Evolutionary conservation across 2,329 filamentous ascomycete species (phyloP).

Genomic region (Penicillium sp.): DNA sequence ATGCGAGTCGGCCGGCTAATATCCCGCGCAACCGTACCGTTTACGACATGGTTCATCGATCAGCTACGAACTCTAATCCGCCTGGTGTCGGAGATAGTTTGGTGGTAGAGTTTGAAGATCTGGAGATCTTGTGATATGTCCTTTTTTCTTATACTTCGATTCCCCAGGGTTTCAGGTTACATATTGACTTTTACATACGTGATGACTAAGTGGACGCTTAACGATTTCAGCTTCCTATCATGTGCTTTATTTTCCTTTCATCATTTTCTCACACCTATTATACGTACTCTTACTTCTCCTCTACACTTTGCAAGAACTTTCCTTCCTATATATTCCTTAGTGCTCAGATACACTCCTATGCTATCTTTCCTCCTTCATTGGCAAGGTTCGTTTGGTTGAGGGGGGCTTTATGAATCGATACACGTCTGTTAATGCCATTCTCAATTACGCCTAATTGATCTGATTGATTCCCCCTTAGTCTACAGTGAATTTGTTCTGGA

Average conservation of each 20-base stretch:
- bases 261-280: neutral
- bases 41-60: constrained; percentile 45
- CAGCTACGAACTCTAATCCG: constrained; percentile 29
- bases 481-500: too few species aligned
- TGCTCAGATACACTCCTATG: neutral
- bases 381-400: neutral
- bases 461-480: too few species aligned
- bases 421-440: neutral
- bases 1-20: constrained; percentile 61
- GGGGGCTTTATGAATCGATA: neutral
- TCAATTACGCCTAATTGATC: too few species aligned
- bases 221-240: neutral
- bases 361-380: neutral
- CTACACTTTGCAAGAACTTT: neutral
- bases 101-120: constrained; percentile 56
- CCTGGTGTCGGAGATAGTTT: constrained; percentile 43
- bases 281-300: neutral
- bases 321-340: neutral
- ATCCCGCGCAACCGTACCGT: constrained; percentile 46
- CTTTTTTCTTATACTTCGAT: neutral
- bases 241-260: neutral
- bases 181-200: neutral
- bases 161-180: neutral
- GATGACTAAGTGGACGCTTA: neutral
- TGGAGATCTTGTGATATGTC: constrained; percentile 52